Evolutionary conservation across 805 yeast species (phyloP).

Genomic region (Sungouiozyma intestinalis): DNA sequence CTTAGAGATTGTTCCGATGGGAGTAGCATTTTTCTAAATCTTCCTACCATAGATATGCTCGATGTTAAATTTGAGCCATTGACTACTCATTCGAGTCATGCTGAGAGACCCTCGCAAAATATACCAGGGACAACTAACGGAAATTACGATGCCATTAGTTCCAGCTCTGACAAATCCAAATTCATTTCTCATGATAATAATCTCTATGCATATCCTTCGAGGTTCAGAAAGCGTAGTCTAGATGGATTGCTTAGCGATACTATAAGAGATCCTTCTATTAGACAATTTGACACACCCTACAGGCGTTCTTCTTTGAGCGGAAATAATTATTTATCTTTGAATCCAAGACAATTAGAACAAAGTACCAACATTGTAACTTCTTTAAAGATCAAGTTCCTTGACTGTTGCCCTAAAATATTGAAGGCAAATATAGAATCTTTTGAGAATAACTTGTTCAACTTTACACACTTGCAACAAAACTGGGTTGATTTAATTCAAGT

Average conservation of each 20-base stretch:
- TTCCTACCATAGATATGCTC: conserved; percentile 6
- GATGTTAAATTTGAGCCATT: conserved; percentile 4
- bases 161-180: neutral
- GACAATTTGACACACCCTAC: conserved; percentile 6
- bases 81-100: neutral
- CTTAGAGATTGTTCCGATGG: conserved; percentile 6
- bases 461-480: conserved; percentile 2
- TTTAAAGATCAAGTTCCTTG: conserved; percentile 7
- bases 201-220: conserved; percentile 15
- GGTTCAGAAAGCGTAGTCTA: conserved; percentile 16
- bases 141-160: neutral
- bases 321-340: conserved; percentile 2
- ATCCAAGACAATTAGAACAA: conserved; percentile 1
- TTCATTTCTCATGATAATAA: neutral
- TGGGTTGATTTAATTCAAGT: conserved; percentile 5
- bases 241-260: conserved; percentile 14
- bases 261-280: conserved; percentile 16
- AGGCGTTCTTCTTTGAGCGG: conserved; percentile 11
- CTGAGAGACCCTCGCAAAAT: neutral
- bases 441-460: conserved; percentile 7
- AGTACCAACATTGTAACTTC: conserved; percentile 4
- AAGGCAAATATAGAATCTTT: conserved; percentile 9
- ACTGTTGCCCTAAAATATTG: conserved; percentile 7
- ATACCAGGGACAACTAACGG: neutral
- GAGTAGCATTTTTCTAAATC: conserved; percentile 6